Evolutionary conservation across 73 alveolate genomes (phyloP).

Genomic region (Tetrahymena malaccensis): DNA sequence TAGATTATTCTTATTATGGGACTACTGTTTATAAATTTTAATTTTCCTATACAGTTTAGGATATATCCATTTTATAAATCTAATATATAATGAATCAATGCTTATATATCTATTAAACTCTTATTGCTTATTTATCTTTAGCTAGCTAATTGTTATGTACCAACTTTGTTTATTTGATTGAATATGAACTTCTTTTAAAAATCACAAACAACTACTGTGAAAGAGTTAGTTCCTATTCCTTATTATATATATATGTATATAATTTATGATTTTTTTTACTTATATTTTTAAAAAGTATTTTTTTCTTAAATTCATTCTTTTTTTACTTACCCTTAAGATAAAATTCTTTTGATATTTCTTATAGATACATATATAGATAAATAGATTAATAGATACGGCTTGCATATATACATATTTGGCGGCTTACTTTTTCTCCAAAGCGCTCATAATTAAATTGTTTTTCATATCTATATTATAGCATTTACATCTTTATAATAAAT

Average conservation of each 20-base stretch:
- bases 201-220: background rate
- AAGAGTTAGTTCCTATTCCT: background rate
- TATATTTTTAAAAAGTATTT: background rate
- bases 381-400: background rate
- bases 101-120: background rate
- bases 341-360: background rate
- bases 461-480: background rate
- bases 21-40: background rate
- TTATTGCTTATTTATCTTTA: background rate
- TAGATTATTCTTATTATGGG: background rate
- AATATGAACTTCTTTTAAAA: background rate
- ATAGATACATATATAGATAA: too few species aligned
- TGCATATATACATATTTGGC: background rate
- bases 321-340: background rate
- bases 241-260: background rate
- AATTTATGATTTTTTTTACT: background rate
- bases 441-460: background rate
- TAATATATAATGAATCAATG: background rate
- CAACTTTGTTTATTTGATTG: background rate
- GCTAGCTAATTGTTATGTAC: background rate
- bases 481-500: too few species aligned
- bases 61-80: background rate
- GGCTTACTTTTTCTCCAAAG: background rate
- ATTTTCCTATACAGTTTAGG: background rate
- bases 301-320: background rate